A percentile compares a stretch with the other conserved stretches of the same genome.
These are phyloP conservation scores for Naganishia sp. DNA, from an alignment of 1,284 basidiomycete species.

Conservation along the genomic window DNA sequence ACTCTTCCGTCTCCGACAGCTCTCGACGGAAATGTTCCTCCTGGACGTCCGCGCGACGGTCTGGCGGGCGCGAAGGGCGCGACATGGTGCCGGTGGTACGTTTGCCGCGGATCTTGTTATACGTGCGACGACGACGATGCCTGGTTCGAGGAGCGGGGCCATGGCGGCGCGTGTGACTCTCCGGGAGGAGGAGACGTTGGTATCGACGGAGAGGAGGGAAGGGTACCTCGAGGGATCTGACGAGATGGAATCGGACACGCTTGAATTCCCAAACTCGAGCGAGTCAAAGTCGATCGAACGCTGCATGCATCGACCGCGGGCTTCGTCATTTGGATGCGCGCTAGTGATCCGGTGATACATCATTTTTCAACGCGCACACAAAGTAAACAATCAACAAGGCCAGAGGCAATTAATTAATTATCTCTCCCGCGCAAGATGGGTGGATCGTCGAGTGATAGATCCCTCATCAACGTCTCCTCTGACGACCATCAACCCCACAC, in stretches of 20 bases:
- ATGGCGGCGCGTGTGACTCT: neutral
- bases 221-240: too few relatives aligned
- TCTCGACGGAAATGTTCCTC: too few relatives aligned
- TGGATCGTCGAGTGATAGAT: too few relatives aligned
- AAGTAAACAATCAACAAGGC: constrained; percentile 9
- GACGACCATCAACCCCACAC: neutral
- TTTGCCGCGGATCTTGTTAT: neutral
- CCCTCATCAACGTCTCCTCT: neutral
- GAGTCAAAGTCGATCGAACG: too few relatives aligned
- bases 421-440: too few relatives aligned
- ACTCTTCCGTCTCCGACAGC: too few relatives aligned
- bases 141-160: neutral
- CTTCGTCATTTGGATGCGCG: neutral
- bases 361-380: neutral
- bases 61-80: too few relatives aligned
- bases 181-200: neutral
- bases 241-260: too few relatives aligned
- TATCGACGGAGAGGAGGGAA: neutral
- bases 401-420: neutral
- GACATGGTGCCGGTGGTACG: too few relatives aligned
- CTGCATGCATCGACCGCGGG: too few relatives aligned
- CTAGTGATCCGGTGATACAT: neutral
- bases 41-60: too few relatives aligned
- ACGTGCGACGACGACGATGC: neutral
- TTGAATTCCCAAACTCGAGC: neutral